Conservation (phyloP, 2,329 filamentous ascomycete genomes). For the Sclerotinia spermophila region DNA sequence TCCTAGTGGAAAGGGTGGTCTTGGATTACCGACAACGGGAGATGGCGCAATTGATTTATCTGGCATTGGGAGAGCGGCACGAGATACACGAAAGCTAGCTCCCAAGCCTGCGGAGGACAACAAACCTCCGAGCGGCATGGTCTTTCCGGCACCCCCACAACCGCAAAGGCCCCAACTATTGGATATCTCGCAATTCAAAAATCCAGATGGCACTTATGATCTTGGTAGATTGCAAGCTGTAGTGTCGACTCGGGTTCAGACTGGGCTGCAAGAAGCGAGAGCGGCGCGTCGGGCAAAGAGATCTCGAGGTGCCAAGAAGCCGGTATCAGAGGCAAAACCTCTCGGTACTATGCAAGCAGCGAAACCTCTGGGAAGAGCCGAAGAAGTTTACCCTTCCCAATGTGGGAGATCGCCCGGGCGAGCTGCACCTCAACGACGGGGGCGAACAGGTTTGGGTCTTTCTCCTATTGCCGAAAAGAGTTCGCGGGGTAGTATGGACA, state of each 20-base stretch:
- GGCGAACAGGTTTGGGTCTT: background rate
- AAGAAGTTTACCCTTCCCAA: background rate
- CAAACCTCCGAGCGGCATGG: too few species aligned
- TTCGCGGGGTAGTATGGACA: background rate
- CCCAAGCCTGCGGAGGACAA: background rate
- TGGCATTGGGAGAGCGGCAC: background rate
- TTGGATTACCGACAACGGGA: background rate
- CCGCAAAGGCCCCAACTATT: rapidly evolving
- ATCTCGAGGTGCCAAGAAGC: background rate
- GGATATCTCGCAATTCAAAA: background rate
- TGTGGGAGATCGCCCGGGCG: background rate
- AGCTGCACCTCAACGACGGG: background rate
- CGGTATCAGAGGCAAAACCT: background rate
- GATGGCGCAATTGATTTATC: background rate
- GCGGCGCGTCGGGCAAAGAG: background rate
- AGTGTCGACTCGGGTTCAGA: background rate
- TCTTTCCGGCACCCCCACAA: background rate
- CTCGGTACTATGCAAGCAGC: background rate
- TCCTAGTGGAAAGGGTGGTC: too few species aligned
- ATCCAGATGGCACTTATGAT: background rate
- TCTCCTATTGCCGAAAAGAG: background rate
- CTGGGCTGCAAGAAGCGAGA: background rate
- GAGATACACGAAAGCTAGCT: background rate
- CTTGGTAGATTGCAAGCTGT: background rate
- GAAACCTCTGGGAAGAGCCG: background rate